Percentiles rank a stretch among this genome's conserved stretches.
phyloP scores from a whole-genome alignment of 768 basidiomycete species.

The Suillus luteus region DNA sequence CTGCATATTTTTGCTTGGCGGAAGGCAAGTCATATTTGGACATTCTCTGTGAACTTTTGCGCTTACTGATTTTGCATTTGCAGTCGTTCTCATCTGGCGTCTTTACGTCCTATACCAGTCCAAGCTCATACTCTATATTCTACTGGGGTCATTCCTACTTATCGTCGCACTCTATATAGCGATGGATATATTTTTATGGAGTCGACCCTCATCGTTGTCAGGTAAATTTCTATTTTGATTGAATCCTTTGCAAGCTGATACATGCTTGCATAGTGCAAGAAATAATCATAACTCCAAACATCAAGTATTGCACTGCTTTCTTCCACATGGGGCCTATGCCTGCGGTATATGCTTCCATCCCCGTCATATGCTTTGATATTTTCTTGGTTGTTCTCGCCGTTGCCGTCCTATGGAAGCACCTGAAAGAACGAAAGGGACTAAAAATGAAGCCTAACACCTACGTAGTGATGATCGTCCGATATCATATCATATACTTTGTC shows the following conservation, averaged over 20 bases:
- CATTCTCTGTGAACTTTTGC: too few species aligned
- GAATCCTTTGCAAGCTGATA: background rate
- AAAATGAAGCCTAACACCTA: background rate
- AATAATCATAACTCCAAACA: background rate
- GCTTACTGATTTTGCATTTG: background rate
- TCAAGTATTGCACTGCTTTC: background rate
- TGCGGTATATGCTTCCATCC: background rate
- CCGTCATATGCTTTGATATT: constrained; percentile 1
- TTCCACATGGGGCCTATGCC: background rate
- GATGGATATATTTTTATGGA: background rate
- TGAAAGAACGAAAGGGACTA: background rate
- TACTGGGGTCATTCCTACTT: background rate
- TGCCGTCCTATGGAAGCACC: background rate
- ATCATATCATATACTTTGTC: background rate
- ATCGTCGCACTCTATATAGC: background rate
- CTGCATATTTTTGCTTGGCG: background rate
- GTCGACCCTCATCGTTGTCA: background rate
- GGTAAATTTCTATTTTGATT: background rate
- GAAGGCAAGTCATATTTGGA: background rate
- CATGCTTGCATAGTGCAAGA: background rate
- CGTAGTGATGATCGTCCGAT: background rate
- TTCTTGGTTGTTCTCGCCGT: background rate
- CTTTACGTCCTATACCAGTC: background rate
- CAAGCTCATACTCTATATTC: background rate
- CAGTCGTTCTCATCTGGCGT: constrained; percentile 5